phyloP scores from a whole-genome alignment of 345 rosid genomes.

The Gossypioides kirkii region DNA sequence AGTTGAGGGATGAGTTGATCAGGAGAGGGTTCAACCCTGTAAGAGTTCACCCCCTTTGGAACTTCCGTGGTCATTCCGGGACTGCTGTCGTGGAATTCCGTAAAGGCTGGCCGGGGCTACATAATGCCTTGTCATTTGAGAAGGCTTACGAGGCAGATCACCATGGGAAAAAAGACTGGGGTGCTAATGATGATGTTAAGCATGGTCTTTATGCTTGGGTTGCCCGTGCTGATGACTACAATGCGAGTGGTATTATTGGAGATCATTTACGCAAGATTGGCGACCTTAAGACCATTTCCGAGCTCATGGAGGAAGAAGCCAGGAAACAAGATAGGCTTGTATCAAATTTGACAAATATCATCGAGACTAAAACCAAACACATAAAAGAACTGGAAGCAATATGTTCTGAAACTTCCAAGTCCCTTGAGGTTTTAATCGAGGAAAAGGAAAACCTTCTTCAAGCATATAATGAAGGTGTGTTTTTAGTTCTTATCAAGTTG shows the following conservation, averaged over 20 bases:
- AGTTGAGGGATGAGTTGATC: conserved; percentile 66
- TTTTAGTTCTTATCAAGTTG: conserved; percentile 3
- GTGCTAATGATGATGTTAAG: conserved; percentile 33
- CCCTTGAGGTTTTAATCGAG: conserved; percentile 42
- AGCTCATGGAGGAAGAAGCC: conserved; percentile 79
- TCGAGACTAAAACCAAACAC: conserved; percentile 48
- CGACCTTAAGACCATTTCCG: conserved; percentile 70
- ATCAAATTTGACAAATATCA: conserved; percentile 44
- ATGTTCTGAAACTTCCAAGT: conserved; percentile 46
- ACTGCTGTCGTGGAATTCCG: conserved; percentile 73
- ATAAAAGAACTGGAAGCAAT: conserved; percentile 52
- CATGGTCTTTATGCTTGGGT: conserved; percentile 84
- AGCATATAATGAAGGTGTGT: conserved; percentile 68
- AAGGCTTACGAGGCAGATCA: conserved; percentile 77
- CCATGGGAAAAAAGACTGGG: conserved; percentile 75
- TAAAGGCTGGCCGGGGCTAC: conserved; percentile 86
- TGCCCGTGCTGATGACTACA: conserved; percentile 83
- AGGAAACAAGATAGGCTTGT: conserved; percentile 69
- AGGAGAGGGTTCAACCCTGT: conserved; percentile 73
- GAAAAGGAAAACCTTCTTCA: conserved; percentile 79
- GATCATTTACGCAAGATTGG: conserved; percentile 69
- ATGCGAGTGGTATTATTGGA: conserved; percentile 53
- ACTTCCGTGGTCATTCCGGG: conserved; percentile 80
- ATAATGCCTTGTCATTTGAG: conserved; percentile 83
- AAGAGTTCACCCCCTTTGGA: conserved; percentile 88